Evolutionary conservation across 2,329 filamentous ascomycete species (phyloP).

Genomic region (Cladosporium austrohemisphaericum): DNA sequence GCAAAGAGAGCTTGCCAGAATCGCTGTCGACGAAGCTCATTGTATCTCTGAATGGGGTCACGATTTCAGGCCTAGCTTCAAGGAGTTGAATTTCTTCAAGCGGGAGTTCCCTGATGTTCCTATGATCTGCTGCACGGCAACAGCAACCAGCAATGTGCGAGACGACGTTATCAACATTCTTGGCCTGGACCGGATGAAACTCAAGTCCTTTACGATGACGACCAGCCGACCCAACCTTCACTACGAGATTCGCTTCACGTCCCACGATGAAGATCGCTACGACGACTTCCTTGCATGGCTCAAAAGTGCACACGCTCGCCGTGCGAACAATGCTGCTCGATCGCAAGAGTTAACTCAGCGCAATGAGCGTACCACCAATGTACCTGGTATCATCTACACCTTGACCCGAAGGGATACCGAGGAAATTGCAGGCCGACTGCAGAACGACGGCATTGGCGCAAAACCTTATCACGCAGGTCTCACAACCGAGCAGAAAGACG

Average conservation of each 20-base stretch:
- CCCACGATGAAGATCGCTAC: slow-evolving; percentile 70
- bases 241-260: slow-evolving; percentile 81
- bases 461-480: slow-evolving; percentile 70
- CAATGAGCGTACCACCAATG: slow-evolving; percentile 55
- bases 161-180: slow-evolving; percentile 78
- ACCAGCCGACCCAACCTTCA: slow-evolving; percentile 83
- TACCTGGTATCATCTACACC: slow-evolving; percentile 77
- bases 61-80: slow-evolving; percentile 92
- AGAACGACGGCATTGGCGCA: slow-evolving; percentile 67
- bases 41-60: slow-evolving; percentile 98
- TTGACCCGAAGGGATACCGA: slow-evolving; percentile 73
- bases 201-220: slow-evolving; percentile 77
- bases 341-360: slow-evolving; percentile 54
- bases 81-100: slow-evolving; percentile 81
- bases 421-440: slow-evolving; percentile 61
- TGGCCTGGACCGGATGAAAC: slow-evolving; percentile 58
- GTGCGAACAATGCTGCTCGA: slow-evolving; percentile 55
- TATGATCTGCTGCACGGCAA: slow-evolving; percentile 89
- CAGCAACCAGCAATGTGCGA: slow-evolving; percentile 75
- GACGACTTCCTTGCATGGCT: slow-evolving; percentile 75
- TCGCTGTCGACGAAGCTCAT: slow-evolving; percentile 92
- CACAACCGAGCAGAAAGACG: slow-evolving; percentile 62
- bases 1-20: slow-evolving; percentile 78
- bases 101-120: slow-evolving; percentile 77
- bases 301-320: slow-evolving; percentile 65